phyloP scores from a whole-genome alignment of 2,329 filamentous ascomycete genomes.

The Aureobasidium sp. region DNA sequence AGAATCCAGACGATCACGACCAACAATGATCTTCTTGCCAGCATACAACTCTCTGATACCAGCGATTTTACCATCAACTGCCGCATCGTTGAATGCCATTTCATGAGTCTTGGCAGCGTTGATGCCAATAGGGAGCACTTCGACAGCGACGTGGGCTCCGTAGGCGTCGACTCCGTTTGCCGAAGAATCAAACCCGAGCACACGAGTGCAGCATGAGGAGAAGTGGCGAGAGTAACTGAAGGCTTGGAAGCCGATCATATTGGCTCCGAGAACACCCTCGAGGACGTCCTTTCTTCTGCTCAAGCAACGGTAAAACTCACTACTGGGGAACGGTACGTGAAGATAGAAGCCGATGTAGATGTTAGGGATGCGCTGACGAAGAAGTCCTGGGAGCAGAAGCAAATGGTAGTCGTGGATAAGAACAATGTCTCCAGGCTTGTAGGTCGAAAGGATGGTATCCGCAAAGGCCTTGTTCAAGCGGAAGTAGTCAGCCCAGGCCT shows the following conservation, averaged over 20 bases:
- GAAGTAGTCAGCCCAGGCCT: slow-evolving; percentile 88
- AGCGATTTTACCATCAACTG: slow-evolving; percentile 64
- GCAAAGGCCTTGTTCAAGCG: slow-evolving; percentile 90
- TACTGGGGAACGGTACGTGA: slow-evolving; percentile 90
- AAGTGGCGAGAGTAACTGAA: slow-evolving; percentile 95
- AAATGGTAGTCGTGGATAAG: slow-evolving; percentile 94
- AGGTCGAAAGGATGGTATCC: slow-evolving; percentile 77
- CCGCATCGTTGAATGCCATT: slow-evolving; percentile 63
- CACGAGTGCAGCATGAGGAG: slow-evolving; percentile 83
- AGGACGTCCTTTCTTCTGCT: slow-evolving; percentile 83
- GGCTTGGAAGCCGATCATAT: slow-evolving; percentile 91
- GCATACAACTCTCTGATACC: slow-evolving; percentile 69
- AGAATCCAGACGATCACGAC: slow-evolving; percentile 86
- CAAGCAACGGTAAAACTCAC: slow-evolving; percentile 86
- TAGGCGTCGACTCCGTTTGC: slow-evolving; percentile 81
- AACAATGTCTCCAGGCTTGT: slow-evolving; percentile 87
- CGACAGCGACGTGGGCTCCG: slow-evolving; percentile 80
- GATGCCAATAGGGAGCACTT: slow-evolving; percentile 91
- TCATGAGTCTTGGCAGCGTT: slow-evolving; percentile 74
- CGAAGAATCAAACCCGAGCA: slow-evolving; percentile 84
- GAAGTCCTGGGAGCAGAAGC: slow-evolving; percentile 78
- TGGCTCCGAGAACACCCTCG: slow-evolving; percentile 81
- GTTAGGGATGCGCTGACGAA: slow-evolving; percentile 77
- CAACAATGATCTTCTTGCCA: slow-evolving; percentile 93
- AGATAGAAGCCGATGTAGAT: slow-evolving; percentile 94